These are phyloP conservation scores for Bruguiera gymnorhiza DNA, from an alignment of 345 rosid species.

Conservation along the genomic window DNA sequence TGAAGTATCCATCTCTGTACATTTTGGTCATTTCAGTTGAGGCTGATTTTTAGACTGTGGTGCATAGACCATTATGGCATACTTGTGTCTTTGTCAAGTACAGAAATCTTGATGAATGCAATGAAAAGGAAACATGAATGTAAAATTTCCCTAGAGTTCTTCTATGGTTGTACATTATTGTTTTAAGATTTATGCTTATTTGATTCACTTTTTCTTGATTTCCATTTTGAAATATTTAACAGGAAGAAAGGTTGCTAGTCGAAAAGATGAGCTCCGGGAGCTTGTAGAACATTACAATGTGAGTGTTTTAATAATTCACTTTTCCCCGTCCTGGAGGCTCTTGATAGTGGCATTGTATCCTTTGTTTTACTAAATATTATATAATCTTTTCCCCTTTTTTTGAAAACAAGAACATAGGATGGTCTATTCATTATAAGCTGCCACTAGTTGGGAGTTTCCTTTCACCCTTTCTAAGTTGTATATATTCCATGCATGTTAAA, in stretches of 20 bases:
- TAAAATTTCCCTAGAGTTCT: neutral
- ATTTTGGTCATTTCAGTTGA: too few species aligned
- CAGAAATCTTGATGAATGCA: neutral
- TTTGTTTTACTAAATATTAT: neutral
- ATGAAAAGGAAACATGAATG: neutral
- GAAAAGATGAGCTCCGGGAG: constrained; percentile 82
- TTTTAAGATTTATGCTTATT: constrained; percentile 1
- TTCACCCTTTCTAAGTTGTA: neutral
- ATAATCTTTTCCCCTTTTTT: neutral
- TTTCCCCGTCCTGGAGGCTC: neutral
- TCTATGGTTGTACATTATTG: neutral
- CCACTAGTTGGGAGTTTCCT: neutral
- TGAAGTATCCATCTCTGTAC: too few species aligned
- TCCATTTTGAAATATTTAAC: constrained; percentile 24
- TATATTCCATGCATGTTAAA: neutral
- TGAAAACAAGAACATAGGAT: too few species aligned
- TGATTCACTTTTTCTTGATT: constrained; percentile 7
- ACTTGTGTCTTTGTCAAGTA: too few species aligned
- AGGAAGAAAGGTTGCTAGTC: constrained; percentile 75
- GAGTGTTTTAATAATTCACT: constrained; percentile 31
- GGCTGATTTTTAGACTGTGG: too few species aligned
- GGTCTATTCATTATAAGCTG: too few species aligned
- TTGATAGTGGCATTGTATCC: neutral
- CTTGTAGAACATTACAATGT: constrained; percentile 88
- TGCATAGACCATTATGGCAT: too few species aligned